Evolutionary conservation across 176 grass and related monocot species (phyloP), one percentile per base, ranked within the genome.

Genomic region (Rhynchospora breviuscula): DNA sequence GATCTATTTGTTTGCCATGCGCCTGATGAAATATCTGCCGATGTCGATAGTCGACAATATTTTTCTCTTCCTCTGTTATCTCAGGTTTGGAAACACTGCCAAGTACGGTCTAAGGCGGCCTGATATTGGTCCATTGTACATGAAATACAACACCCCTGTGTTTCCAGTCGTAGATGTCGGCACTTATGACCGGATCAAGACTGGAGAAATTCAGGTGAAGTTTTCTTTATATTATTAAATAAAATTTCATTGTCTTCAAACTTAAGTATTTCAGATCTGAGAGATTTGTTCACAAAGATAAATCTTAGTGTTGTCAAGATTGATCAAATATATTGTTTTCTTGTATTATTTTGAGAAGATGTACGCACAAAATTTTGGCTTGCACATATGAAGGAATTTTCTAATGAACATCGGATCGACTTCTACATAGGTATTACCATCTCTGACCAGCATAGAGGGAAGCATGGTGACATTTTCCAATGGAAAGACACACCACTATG

Each of bases 161-260:
- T 94, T 88, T 84, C 89, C 90, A 13, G 84, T 94, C 17, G 1
- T 93, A 3, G 95, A 98, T 87, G 88, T 90, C 3, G 95, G 95
- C 10, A 76, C 87, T 60, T 89, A 64, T 48, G 25, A 78, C 75
- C 91, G 83, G 78, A 98, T 94, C 85, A 82, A 31, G 79, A 60
- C 33, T 2, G 86, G 90, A 83, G 87, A 98, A 72, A 65, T 98
- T 63, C 52, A 87, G 88, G 91, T 91, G 12, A 69, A 22, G 9
- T 46, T 62, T 44, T 66, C 26, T 78, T 12, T 40, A 53, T 35
- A 78, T 40, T 31, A 48, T 64, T 43, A 10, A 76, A 78, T 78
- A 63, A 17, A 21, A 33, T 70, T 80, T 78, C n/a, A 62, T 78
- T 18, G 7, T n/a, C 17, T 70, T 25, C 10, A 47, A 71, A 26